These are phyloP conservation scores for Biscutella auriculata DNA, from an alignment of 441 rosid genomes.

Conservation along the genomic window DNA sequence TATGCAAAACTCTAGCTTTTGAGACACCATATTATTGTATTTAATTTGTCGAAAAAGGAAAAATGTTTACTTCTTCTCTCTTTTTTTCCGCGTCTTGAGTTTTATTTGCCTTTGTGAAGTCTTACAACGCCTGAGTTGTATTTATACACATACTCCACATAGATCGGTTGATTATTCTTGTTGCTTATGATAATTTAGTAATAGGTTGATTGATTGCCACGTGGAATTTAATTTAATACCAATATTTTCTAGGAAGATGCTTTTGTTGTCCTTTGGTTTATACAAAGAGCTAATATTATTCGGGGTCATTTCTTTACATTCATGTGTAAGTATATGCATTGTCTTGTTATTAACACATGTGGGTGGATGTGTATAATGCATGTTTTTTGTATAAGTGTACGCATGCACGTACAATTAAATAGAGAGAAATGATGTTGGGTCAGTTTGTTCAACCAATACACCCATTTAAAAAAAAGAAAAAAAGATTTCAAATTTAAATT, in stretches of 20 bases:
- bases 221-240: slow-evolving; percentile 6
- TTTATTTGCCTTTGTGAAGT: slow-evolving; percentile 13
- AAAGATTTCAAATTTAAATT: too few relatives aligned
- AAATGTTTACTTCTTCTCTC: not conserved
- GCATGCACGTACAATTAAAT: not conserved
- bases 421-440: too few relatives aligned
- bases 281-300: slow-evolving; percentile 10
- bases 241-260: slow-evolving; percentile 9
- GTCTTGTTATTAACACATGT: not conserved
- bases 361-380: not conserved
- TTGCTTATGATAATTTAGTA: slow-evolving; percentile 14
- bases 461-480: too few relatives aligned
- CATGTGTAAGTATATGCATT: not conserved
- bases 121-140: slow-evolving; percentile 9
- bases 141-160: slow-evolving; percentile 1
- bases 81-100: slow-evolving; percentile 11
- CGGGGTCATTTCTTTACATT: slow-evolving; percentile 11
- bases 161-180: not conserved
- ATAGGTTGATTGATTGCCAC: slow-evolving; percentile 8
- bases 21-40: slow-evolving; percentile 29
- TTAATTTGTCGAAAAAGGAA: not conserved
- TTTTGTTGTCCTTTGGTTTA: slow-evolving; percentile 11
- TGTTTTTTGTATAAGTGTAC: not conserved
- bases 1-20: slow-evolving; percentile 46
- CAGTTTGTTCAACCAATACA: too few relatives aligned